A percentile compares a stretch with the other conserved stretches of the same genome.
These are phyloP conservation scores for Chaetomium olivaceum DNA, from an alignment of 2,329 filamentous ascomycete species.

Conservation along the genomic window DNA sequence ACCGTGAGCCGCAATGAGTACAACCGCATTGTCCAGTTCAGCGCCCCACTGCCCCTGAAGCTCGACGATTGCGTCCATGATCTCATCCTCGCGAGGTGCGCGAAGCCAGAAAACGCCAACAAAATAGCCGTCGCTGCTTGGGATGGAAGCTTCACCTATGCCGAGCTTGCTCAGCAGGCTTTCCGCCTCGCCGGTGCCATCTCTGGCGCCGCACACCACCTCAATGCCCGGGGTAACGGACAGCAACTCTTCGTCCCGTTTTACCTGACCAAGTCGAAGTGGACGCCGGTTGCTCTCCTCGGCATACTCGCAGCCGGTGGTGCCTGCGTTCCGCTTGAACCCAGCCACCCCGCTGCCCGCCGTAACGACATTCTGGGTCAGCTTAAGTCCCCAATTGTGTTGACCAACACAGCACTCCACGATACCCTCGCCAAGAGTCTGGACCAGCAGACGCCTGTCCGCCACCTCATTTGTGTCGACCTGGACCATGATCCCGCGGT, in stretches of 20 bases:
- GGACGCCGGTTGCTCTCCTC: conserved; percentile 26
- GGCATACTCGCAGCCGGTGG: conserved; percentile 27
- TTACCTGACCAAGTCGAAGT: conserved; percentile 28
- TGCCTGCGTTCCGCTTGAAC: conserved; percentile 25
- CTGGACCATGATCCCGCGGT: neutral
- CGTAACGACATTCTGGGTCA: conserved; percentile 25
- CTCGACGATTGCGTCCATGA: conserved; percentile 49
- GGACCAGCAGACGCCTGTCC: neutral
- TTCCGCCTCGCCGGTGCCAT: conserved; percentile 41
- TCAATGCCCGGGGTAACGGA: conserved; percentile 23
- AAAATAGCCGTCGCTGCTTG: conserved; percentile 47
- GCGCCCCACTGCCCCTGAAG: conserved; percentile 37
- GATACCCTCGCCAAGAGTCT: conserved; percentile 11
- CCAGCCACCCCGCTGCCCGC: conserved; percentile 24
- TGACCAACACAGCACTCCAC: conserved; percentile 11
- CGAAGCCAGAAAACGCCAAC: conserved; percentile 38
- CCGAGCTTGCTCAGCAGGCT: conserved; percentile 46
- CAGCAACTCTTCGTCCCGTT: conserved; percentile 39
- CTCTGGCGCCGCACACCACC: conserved; percentile 19
- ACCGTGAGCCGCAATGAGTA: conserved; percentile 21
- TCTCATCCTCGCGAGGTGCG: conserved; percentile 44
- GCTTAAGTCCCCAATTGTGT: conserved; percentile 15
- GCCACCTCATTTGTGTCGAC: conserved; percentile 10
- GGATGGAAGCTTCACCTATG: conserved; percentile 51
- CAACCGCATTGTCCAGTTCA: conserved; percentile 22